Conservation (phyloP, 345 rosid species). For the Microthlaspi erraticum region DNA sequence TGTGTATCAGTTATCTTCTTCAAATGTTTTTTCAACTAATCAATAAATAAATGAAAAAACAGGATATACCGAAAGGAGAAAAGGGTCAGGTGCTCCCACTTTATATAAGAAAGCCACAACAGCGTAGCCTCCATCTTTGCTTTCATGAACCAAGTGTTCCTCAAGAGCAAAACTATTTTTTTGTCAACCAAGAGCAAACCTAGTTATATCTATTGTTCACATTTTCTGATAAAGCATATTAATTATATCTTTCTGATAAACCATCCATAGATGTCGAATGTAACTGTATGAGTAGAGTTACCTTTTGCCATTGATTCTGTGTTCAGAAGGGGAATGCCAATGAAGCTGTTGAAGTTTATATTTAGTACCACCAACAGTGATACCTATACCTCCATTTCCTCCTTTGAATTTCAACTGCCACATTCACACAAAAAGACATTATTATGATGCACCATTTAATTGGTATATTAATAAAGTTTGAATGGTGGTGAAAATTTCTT, state of each 20-base stretch:
- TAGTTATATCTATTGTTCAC: too few relatives aligned
- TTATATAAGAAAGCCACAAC: constrained; percentile 62
- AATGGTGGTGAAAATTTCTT: not conserved
- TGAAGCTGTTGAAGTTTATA: constrained; percentile 65
- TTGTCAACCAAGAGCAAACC: too few relatives aligned
- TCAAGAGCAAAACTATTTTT: constrained; percentile 63
- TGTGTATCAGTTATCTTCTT: constrained; percentile 39
- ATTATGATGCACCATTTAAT: too few relatives aligned
- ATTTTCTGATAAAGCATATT: too few relatives aligned
- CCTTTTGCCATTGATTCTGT: constrained; percentile 67
- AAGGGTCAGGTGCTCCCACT: constrained; percentile 53
- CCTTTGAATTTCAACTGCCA: constrained; percentile 56
- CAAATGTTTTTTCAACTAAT: constrained; percentile 54
- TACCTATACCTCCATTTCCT: constrained; percentile 51
- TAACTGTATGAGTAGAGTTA: constrained; percentile 4
- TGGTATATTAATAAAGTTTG: not conserved
- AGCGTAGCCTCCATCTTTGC: constrained; percentile 45
- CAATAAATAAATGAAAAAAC: not conserved
- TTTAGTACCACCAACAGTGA: constrained; percentile 42
- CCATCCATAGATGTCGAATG: too few relatives aligned
- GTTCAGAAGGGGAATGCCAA: constrained; percentile 89
- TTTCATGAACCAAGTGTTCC: constrained; percentile 67
- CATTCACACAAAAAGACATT: not conserved
- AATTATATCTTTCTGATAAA: too few relatives aligned
- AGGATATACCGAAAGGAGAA: constrained; percentile 59